Evolutionary conservation across 1,284 basidiomycete genomes (phyloP).

Genomic region (Ceratobasidium papillatum): DNA sequence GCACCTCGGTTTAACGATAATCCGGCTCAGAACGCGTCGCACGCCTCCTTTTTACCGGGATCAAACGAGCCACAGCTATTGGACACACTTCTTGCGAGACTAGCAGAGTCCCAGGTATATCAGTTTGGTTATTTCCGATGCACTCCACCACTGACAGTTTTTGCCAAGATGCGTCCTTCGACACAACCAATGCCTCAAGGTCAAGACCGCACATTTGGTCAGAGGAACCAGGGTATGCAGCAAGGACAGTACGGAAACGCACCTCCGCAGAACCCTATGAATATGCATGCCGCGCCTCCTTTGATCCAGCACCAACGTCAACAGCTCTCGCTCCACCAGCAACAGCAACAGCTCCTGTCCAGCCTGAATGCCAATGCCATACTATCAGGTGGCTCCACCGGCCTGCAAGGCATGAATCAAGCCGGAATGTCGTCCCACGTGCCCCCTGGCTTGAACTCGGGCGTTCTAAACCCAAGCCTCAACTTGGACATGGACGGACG

Average conservation of each 20-base stretch:
- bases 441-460: not conserved
- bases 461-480: slow-evolving; percentile 32
- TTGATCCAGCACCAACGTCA: slow-evolving; percentile 51
- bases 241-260: slow-evolving; percentile 23
- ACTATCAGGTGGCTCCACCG: not conserved
- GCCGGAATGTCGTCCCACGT: not conserved
- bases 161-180: slow-evolving; percentile 21
- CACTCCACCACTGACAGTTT: not conserved
- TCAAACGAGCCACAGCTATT: slow-evolving; percentile 26
- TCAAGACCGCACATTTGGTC: slow-evolving; percentile 28
- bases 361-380: slow-evolving; percentile 22
- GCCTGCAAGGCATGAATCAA: slow-evolving; percentile 10
- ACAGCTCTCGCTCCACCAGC: slow-evolving; percentile 51
- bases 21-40: not conserved
- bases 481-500: slow-evolving; percentile 60
- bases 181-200: not conserved
- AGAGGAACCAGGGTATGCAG: slow-evolving; percentile 17
- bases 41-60: not conserved
- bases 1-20: slow-evolving; percentile 32
- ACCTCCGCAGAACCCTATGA: slow-evolving; percentile 12
- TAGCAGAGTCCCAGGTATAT: slow-evolving; percentile 32
- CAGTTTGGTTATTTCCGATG: not conserved
- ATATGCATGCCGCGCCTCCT: slow-evolving; percentile 51
- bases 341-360: slow-evolving; percentile 47
- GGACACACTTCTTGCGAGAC: slow-evolving; percentile 30